Conservation (phyloP, 1,139 yeast species). For the Groenewaldozyma auringiensis region DNA sequence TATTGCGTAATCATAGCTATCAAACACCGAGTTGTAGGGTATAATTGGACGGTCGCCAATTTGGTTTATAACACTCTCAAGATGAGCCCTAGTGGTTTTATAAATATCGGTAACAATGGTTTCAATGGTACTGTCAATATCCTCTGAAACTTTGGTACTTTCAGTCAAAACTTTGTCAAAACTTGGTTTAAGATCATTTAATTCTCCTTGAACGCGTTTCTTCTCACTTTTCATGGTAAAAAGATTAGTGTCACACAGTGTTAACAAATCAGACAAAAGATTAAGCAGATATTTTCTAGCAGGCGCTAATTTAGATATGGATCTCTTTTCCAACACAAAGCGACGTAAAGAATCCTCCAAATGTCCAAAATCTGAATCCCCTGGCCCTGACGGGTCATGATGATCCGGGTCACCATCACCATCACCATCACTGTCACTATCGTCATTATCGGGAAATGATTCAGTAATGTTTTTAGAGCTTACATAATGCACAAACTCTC, state of each 20-base stretch:
- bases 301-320: slow-evolving; percentile 82
- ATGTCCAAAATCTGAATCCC: slow-evolving; percentile 54
- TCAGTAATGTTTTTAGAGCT: slow-evolving; percentile 45
- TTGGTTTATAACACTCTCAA: slow-evolving; percentile 46
- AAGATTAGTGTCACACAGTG: slow-evolving; percentile 55
- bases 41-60: slow-evolving; percentile 55
- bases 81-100: slow-evolving; percentile 48
- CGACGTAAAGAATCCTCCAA: slow-evolving; percentile 78
- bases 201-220: slow-evolving; percentile 35
- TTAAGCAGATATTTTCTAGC: slow-evolving; percentile 79
- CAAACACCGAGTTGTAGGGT: slow-evolving; percentile 54
- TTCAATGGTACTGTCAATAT: slow-evolving; percentile 59
- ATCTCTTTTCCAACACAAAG: slow-evolving; percentile 82
- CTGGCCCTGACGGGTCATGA: not conserved
- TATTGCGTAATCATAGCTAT: slow-evolving; percentile 61
- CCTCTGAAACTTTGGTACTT: slow-evolving; percentile 49
- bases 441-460: slow-evolving; percentile 28
- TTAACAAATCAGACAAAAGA: slow-evolving; percentile 55
- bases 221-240: slow-evolving; percentile 42
- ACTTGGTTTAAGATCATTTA: slow-evolving; percentile 46
- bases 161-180: slow-evolving; percentile 48
- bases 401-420: slow-evolving; percentile 33
- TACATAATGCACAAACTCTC: slow-evolving; percentile 91
- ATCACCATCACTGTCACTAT: slow-evolving; percentile 30
- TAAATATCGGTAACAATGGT: slow-evolving; percentile 51